Base-by-base conservation (phyloP, 352 stramenopile species). In the Phytophthora gonapodyides region DNA sequence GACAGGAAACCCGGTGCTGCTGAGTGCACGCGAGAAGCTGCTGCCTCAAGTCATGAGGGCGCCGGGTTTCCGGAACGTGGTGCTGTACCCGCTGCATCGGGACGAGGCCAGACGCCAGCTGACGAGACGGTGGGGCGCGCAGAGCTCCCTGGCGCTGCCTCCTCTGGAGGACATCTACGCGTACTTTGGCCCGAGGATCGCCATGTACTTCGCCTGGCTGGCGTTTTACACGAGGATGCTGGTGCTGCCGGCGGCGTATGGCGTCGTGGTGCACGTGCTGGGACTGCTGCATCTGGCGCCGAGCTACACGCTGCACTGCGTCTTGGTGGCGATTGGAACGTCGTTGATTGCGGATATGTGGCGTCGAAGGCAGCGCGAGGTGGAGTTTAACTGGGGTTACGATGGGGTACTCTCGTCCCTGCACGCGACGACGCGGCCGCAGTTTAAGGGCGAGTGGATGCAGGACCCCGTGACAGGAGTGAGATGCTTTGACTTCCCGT, bases 201-300 rank as follows among this genome's bases (percentile, higher is more conserved):
- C 73, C 49, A 89, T 89, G 80, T 89, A 89, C 61, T 88, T 89
- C 55, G 76, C 79, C 1, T 96, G 84, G 72, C 69, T 97, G 51
- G 78, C 81, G n/a, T 96, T 91, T 49, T 96, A 95, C 73, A 96
- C 89, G 5, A 64, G 75, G 15, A 83, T 91, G 72, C 69, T 96
- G 17, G 34, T 91, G 2, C 41, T 84, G 0, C 83, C 87, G 7
- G 73, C 68, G 1, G 53, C 84, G 15, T 65, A 76, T 12, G 88
- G 88, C 9, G 52, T 91, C 6, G 37, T 78, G 0, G 64, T 94
- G 13, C 88, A 74, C 31, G 58, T 80, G 1, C 38, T 86, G 3
- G 71, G 65, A 17, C 47, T 71, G n/a, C 49, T 86, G 30, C 69
- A 74, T 30, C 37, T 64, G 36, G 70, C 73, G 2, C 63, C 75